Base-by-base conservation (phyloP, 2,329 filamentous ascomycete genomes). In the Huntiella omanensis region DNA sequence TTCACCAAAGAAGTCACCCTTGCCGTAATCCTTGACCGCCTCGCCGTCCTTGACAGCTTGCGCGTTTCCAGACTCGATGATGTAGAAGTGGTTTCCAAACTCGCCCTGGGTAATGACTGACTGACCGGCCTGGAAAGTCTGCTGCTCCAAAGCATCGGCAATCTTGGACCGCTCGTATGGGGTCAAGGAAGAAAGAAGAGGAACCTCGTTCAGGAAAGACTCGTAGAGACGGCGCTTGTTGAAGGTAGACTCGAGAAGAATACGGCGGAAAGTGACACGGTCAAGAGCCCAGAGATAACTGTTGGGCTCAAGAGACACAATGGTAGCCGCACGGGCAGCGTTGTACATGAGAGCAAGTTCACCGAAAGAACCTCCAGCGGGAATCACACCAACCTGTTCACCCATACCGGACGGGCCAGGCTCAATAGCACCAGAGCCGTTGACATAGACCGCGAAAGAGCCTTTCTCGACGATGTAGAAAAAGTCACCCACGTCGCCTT, bases 291-390 rank as follows among this genome's bases (percentile, higher is more conserved):
- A 98, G 7, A 98, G 71, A 3, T 81, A 87, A 57, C 82, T 87
- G 33, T 73, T 66, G 3, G 79, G 60, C 56, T 92, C 83, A 10
- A 80, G 77, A 28, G 84, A 93, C 51, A 92, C 74, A 50, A 98
- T 84, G 0, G 91, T 96, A 3, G 91, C 91, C 37, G 91, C 91
- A 57, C 91, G 84, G 19, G 91, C 91, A 16, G 91, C 86, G 57
- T 96, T 95, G 67, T 98, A 96, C 91, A 98, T 96, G 56, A 98
- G 70, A 10, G 91, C 91, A 48, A 98, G 71, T 65, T 98, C 91
- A 55, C 91, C 91, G 62, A 98, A 98, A 3, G 86, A 94, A 51
- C 87, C 87, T 43, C 91, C 91, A 3, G 86, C 75, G 39, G 83
- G 80, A 49, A 92, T 92, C 34, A 71, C 77, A 55, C 77, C 77